These are phyloP conservation scores for Leccinum subtestaceum DNA, from an alignment of 768 basidiomycete genomes.

Conservation along the genomic window DNA sequence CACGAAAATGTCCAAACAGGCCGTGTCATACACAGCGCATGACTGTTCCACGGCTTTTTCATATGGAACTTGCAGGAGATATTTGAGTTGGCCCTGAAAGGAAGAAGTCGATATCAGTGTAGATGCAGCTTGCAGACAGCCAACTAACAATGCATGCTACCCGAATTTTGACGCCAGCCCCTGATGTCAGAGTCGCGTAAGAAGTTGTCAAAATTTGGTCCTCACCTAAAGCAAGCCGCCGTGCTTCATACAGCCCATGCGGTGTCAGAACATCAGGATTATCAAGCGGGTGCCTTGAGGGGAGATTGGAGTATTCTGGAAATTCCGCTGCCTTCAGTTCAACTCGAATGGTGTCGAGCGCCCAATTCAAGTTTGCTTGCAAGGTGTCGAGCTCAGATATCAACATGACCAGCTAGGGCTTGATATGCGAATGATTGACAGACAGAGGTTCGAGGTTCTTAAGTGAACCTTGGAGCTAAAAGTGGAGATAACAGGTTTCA, in stretches of 20 bases:
- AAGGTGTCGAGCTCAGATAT: background rate
- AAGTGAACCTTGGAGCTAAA: background rate
- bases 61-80: slow-evolving; percentile 5
- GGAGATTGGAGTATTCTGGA: background rate
- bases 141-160: background rate
- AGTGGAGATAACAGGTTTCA: background rate
- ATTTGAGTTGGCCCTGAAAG: slow-evolving; percentile 3
- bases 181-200: background rate
- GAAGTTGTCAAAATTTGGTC: background rate
- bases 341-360: background rate
- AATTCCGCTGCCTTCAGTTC: background rate
- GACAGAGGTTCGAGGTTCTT: background rate
- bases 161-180: background rate
- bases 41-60: slow-evolving; percentile 4
- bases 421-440: background rate
- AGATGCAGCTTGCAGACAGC: background rate
- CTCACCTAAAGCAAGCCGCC: background rate
- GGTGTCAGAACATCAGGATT: background rate
- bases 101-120: background rate
- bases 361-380: background rate
- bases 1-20: background rate
- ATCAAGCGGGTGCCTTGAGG: background rate
- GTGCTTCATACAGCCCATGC: background rate
- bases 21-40: slow-evolving; percentile 1
- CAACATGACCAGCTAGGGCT: background rate